Conservation (phyloP, 768 basidiomycete genomes). For the Gloeopeniophorella convolvens region DNA sequence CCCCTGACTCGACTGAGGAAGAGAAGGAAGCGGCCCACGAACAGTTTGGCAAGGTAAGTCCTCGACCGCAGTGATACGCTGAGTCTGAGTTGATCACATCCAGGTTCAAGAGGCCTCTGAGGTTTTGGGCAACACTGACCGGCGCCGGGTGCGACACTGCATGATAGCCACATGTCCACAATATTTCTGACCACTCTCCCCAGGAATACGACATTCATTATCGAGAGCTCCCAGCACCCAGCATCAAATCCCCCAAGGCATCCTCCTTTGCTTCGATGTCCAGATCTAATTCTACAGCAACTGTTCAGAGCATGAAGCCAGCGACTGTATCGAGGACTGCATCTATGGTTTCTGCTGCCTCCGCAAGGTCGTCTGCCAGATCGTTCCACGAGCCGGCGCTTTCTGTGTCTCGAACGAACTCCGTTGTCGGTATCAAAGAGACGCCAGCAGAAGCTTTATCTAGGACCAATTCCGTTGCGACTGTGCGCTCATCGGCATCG, state of each 20-base stretch:
- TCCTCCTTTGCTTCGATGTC: conserved; percentile 6
- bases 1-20: conserved; percentile 42
- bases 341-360: conserved; percentile 5
- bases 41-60: conserved; percentile 53
- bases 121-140: conserved; percentile 46
- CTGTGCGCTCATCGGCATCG: neutral
- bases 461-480: conserved; percentile 4
- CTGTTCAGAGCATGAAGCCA: conserved; percentile 7
- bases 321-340: conserved; percentile 4
- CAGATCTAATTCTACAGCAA: conserved; percentile 7
- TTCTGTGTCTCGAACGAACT: conserved; percentile 5
- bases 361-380: conserved; percentile 2
- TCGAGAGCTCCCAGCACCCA: conserved; percentile 11
- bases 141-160: conserved; percentile 43
- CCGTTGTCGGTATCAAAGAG: neutral
- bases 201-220: conserved; percentile 21
- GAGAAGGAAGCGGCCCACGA: conserved; percentile 49
- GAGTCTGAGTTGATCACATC: conserved; percentile 22
- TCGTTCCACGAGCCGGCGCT: neutral
- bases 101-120: conserved; percentile 63
- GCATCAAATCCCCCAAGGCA: conserved; percentile 10
- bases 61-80: neutral
- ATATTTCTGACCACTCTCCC: neutral
- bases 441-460: neutral
- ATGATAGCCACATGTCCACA: no score